These are phyloP conservation scores for Euphorbia celastroides DNA, from an alignment of 441 rosid genomes.

Conservation along the genomic window DNA sequence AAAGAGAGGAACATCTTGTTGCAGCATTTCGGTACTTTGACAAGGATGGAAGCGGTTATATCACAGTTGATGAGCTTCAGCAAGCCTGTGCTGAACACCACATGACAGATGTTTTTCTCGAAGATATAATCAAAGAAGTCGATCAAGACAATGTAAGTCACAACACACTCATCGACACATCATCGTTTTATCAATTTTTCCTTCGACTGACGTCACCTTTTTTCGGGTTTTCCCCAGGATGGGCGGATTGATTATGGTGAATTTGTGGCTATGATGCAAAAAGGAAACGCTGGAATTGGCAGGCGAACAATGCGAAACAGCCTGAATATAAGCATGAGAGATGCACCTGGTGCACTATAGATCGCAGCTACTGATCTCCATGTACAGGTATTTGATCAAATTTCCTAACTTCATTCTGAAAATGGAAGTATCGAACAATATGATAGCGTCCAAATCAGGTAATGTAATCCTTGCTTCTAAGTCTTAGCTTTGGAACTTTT, in stretches of 20 bases:
- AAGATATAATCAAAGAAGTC: slow-evolving; percentile 86
- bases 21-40: slow-evolving; percentile 96
- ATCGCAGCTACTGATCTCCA: slow-evolving; percentile 14
- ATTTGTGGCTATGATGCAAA: slow-evolving; percentile 98
- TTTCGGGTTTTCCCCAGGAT: slow-evolving; percentile 73
- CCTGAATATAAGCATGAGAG: slow-evolving; percentile 89
- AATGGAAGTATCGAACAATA: neutral
- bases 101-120: slow-evolving; percentile 84
- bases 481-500: neutral
- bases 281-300: slow-evolving; percentile 85
- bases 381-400: slow-evolving; percentile 25
- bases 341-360: slow-evolving; percentile 41
- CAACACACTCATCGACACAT: neutral
- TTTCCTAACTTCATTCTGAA: neutral
- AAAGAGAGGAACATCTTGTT: slow-evolving; percentile 94
- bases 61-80: slow-evolving; percentile 96
- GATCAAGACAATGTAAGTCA: slow-evolving; percentile 89
- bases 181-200: too few species aligned
- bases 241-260: slow-evolving; percentile 93
- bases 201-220: too few species aligned
- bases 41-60: slow-evolving; percentile 94
- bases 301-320: slow-evolving; percentile 93
- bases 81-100: slow-evolving; percentile 92
- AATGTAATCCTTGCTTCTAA: neutral
- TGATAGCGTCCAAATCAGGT: neutral